A percentile compares a stretch with the other conserved stretches of the same genome.
Conservation (phyloP, 495 filamentous ascomycete genomes). For the Neurospora sp. region DNA sequence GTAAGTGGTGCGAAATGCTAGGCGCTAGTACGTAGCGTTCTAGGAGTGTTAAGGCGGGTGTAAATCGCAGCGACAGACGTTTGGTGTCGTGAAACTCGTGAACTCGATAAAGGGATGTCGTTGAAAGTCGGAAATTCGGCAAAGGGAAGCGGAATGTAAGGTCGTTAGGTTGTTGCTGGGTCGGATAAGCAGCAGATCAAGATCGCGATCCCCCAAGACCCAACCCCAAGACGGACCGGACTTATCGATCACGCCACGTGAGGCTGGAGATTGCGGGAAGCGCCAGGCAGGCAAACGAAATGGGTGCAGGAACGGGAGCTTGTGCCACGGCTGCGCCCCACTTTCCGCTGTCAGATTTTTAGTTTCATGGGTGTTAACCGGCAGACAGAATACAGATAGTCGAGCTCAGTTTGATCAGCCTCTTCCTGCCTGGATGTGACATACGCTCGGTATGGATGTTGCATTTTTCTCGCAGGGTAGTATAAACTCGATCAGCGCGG, state of each 20-base stretch:
- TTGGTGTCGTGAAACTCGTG: neutral
- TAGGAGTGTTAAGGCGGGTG: neutral
- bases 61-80: neutral
- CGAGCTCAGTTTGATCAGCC: neutral
- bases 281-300: neutral
- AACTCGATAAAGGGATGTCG: neutral
- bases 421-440: no score
- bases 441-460: neutral
- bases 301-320: neutral
- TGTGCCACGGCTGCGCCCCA: neutral
- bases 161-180: neutral
- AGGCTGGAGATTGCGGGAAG: neutral
- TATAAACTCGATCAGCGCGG: neutral
- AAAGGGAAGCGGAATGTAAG: neutral
- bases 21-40: neutral
- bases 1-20: neutral
- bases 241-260: neutral
- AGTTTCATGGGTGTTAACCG: neutral
- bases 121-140: neutral
- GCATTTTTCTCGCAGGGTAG: neutral
- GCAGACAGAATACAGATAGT: neutral
- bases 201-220: neutral
- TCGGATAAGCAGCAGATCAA: neutral
- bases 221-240: neutral
- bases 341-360: neutral